Evolutionary conservation across 371 early-diverging fungal genomes (phyloP), one percentile per base, ranked within the genome.

Genomic region (Umbelopsis sp.): DNA sequence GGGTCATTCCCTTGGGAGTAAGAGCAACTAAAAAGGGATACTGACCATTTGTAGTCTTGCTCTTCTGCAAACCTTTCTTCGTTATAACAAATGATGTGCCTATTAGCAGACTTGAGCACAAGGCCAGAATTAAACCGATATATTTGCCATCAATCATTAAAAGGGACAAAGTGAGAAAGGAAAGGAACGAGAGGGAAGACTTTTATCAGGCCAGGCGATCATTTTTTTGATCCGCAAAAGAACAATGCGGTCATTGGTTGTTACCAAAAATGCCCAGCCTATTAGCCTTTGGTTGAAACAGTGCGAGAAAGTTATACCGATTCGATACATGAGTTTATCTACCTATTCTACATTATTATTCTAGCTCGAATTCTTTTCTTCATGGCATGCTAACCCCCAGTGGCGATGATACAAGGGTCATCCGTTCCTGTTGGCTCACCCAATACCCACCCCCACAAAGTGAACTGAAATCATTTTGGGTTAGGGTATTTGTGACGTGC

Each of bases 1-100:
- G 48, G 18, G 18, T 48, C 29, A 29, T 29, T 7, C 12, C 41
- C 12, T 7, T 41, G 7, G 52, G 25, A 57, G 35, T 50, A 16
- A 44, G 16, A 45, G 29, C 14, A 50, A 12, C 67, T 9, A 46
- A 65, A 70, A 63, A 72, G 66, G 44, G 5, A 46, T 41, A 64
- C 64, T 44, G 20, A 64, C 64, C 73, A 67, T 44, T 78, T 74
- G 88, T 86, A 66, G 90, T 83, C n/a, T 93, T 35, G 29, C 57
- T 57, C 9, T 16, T 57, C 18, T 57, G 57, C 18, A 57, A 84
- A 18, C 94, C 96, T 73, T 88, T 91, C 78, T 96, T 96, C 63
- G 95, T 95, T 74, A 96, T 81, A 65, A 96, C 89, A 69, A 93
- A 93, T 38, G 90, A 89, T 50, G 86, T 81, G 44, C 96, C 96